phyloP scores from a whole-genome alignment of 805 yeast species.

The Candida jianshihensis region DNA sequence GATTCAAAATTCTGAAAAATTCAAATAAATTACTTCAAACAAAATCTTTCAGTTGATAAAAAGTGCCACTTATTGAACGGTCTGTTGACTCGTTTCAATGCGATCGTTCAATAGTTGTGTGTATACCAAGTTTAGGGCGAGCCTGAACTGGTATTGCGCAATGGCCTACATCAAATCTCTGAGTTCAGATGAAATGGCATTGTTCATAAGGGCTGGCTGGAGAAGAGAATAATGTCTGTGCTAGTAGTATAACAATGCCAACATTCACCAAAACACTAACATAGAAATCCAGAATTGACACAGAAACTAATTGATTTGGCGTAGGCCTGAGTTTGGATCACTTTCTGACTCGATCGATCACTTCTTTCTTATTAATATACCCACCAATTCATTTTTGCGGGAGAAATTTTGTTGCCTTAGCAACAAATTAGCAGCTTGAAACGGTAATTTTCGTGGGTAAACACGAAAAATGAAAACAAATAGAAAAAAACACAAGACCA shows the following conservation, averaged over 20 bases:
- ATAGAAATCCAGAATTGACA: not conserved
- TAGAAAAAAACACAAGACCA: not conserved
- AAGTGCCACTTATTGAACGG: no score
- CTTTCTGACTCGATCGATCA: no score
- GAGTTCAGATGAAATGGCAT: not conserved
- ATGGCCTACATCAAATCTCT: not conserved
- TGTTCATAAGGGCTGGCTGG: constrained; percentile 17
- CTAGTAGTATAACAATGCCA: constrained; percentile 18
- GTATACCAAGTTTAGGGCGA: no score
- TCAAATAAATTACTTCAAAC: no score
- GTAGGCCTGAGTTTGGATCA: no score
- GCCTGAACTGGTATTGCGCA: not conserved
- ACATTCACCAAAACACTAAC: constrained; percentile 5
- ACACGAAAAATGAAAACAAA: not conserved
- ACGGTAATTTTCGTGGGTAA: not conserved
- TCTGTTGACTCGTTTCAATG: no score
- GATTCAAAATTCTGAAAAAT: no score
- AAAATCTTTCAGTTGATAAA: no score
- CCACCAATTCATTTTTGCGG: no score
- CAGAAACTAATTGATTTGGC: not conserved
- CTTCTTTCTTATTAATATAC: no score
- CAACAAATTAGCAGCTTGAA: not conserved
- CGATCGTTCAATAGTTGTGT: no score
- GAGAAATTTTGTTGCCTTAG: not conserved
- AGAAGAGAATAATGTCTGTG: constrained; percentile 9